A percentile compares a stretch with the other conserved stretches of the same genome.
Conservation (phyloP, 768 basidiomycete species). For the Lactarius akahatsu region DNA sequence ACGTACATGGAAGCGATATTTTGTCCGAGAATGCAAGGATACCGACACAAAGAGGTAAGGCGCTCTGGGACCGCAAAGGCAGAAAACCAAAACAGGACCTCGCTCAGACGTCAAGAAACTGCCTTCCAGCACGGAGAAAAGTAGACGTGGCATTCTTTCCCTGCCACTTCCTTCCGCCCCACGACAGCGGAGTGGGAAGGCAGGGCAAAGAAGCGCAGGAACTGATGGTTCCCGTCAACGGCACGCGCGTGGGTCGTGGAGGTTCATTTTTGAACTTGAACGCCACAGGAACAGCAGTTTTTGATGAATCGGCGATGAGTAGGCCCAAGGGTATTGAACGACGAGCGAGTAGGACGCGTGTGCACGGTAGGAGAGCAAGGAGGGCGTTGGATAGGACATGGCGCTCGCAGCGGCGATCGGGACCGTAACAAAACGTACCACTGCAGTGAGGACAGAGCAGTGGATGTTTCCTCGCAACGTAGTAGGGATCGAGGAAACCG, state of each 20-base stretch:
- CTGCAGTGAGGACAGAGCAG: neutral
- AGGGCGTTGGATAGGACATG: neutral
- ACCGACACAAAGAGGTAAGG: slow-evolving; percentile 20
- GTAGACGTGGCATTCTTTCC: slow-evolving; percentile 22
- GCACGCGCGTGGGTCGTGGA: slow-evolving; percentile 22
- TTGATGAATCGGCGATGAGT: slow-evolving; percentile 26
- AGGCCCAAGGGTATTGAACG: slow-evolving; percentile 3
- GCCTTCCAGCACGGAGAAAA: slow-evolving; percentile 23
- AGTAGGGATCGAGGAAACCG: slow-evolving; percentile 17
- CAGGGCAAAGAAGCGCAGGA: slow-evolving; percentile 20
- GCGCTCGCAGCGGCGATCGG: slow-evolving; percentile 14
- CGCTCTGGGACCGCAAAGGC: slow-evolving; percentile 24
- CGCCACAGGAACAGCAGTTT: slow-evolving; percentile 24
- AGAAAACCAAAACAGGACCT: slow-evolving; percentile 16
- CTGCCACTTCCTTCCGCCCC: slow-evolving; percentile 7
- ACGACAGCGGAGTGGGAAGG: slow-evolving; percentile 21
- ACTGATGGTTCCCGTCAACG: slow-evolving; percentile 25
- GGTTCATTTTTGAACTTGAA: slow-evolving; percentile 16
- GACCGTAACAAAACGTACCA: neutral
- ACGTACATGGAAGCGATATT: slow-evolving; percentile 26
- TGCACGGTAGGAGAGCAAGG: slow-evolving; percentile 4
- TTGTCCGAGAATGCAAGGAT: slow-evolving; percentile 22
- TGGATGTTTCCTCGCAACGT: slow-evolving; percentile 2
- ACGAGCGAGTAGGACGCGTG: neutral
- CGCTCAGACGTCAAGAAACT: slow-evolving; percentile 21